Base-by-base conservation (phyloP, 176 grass and related monocot genomes). In the Pontederia paniculata region DNA sequence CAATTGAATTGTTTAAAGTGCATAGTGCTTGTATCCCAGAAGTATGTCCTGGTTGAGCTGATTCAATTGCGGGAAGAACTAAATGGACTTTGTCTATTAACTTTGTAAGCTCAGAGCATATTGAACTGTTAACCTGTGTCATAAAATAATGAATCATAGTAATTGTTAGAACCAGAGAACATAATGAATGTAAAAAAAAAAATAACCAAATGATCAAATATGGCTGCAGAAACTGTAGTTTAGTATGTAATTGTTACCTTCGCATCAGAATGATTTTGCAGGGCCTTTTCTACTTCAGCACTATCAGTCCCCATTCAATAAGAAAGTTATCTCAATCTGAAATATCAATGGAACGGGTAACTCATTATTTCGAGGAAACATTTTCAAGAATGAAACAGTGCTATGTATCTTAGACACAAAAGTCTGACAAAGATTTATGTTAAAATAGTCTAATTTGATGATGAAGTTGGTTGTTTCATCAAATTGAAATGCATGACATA, bases 11-110 rank as follows among this genome's bases (percentile, higher is more conserved):
- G 72, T 84, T 84, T 65, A 94, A 55, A 59, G 67, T 81, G 63
- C 89, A 94, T 49, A 94, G 60, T 63, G 84, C 89, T 63, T 94
- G 89, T 62, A 94, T 94, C 45, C 89, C 89, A n/a, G 78, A 65
- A 76, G 56, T 84, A 53, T 64, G 67, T 72, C 84, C 84, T 45
- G 89, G 84, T 46, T 75, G 81, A 56, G 84, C 84, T 43, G 77
- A 77, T 67, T 95, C 89, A 67, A 85, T 95, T 54, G 69, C 77
- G 1, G 81, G 89, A 74, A 94, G 80, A 74, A 95, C 80, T 58
- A 73, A 83, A 54, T 70, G 69, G 13, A 86, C 55, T 74, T 63
- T 86, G 60, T 89, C 76, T 57, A 86, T 65, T 69, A 96, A 69
- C 69, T 83, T 80, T 78, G 55, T 81, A 67, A 96, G 73, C 43